These are phyloP conservation scores for Flaveria linearis DNA, from an alignment of 129 eudicot genomes.

Conservation along the genomic window DNA sequence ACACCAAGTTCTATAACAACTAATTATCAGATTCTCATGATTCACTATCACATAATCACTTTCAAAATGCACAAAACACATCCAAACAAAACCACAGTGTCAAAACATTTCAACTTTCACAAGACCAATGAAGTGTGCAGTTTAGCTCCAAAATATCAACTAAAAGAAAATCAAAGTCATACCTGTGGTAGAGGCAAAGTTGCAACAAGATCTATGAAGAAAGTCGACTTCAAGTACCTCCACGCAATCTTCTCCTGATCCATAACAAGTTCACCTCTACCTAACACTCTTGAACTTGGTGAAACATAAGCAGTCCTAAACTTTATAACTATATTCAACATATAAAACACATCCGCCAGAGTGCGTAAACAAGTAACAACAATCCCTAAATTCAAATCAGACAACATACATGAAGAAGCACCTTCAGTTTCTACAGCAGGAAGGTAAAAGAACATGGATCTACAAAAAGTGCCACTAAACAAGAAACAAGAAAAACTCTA, in stretches of 20 bases:
- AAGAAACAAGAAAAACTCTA: constrained; percentile 66
- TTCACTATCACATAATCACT: neutral
- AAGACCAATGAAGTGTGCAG: neutral
- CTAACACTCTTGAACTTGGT: constrained; percentile 87
- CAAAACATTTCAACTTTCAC: constrained; percentile 10
- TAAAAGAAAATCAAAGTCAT: neutral
- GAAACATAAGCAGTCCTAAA: constrained; percentile 85
- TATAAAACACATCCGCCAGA: constrained; percentile 65
- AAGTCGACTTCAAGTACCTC: constrained; percentile 73
- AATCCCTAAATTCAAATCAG: constrained; percentile 69
- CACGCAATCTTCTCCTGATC: constrained; percentile 58
- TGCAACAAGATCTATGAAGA: constrained; percentile 71
- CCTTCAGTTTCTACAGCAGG: constrained; percentile 52
- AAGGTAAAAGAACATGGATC: constrained; percentile 89
- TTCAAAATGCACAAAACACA: neutral
- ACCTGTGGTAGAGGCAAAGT: constrained; percentile 99
- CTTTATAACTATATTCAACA: constrained; percentile 65
- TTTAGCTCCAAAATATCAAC: neutral
- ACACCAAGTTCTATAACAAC: neutral
- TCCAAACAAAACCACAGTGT: neutral
- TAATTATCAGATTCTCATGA: too few relatives aligned
- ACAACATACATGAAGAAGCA: constrained; percentile 64
- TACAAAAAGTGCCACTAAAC: constrained; percentile 78
- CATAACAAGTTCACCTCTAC: constrained; percentile 94
- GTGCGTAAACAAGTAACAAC: constrained; percentile 70